phyloP scores from a whole-genome alignment of 306 rosid genomes.

The Cyclanthera cordifolia region DNA sequence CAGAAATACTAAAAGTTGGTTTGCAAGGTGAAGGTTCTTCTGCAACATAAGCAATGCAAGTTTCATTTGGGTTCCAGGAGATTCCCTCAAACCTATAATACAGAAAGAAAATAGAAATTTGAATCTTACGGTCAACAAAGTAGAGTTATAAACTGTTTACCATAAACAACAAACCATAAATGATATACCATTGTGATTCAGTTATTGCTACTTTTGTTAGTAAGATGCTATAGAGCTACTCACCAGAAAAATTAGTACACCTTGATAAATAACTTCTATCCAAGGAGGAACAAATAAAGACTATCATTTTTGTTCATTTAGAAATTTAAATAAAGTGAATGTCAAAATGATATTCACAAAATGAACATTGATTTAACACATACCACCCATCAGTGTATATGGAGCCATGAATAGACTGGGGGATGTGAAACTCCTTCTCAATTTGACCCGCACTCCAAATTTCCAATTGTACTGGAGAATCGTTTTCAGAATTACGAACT shows the following conservation, averaged over 20 bases:
- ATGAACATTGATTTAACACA: conserved; percentile 9
- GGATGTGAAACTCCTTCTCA: conserved; percentile 63
- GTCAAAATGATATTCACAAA: background rate
- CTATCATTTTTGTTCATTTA: background rate
- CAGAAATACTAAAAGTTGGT: conserved; percentile 45
- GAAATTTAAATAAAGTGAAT: background rate
- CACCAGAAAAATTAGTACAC: background rate
- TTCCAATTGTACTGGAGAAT: conserved; percentile 42
- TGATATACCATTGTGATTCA: background rate
- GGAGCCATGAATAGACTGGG: conserved; percentile 63
- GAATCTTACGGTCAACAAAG: background rate
- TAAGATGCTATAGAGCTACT: background rate
- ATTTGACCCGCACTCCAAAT: conserved; percentile 58
- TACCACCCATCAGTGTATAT: conserved; percentile 73
- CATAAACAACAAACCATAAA: background rate
- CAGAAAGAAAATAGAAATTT: conserved; percentile 4
- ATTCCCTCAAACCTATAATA: conserved; percentile 73
- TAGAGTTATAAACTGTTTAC: background rate
- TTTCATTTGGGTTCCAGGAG: conserved; percentile 72
- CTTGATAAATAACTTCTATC: conserved; percentile 1
- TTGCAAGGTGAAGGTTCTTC: conserved; percentile 59
- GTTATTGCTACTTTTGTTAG: background rate
- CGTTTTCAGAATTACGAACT: conserved; percentile 46
- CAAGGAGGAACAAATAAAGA: background rate
- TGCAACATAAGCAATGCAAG: conserved; percentile 64